These are phyloP conservation scores for Hanseniaspora sp. DNA, from an alignment of 1,139 yeast species.

Conservation along the genomic window DNA sequence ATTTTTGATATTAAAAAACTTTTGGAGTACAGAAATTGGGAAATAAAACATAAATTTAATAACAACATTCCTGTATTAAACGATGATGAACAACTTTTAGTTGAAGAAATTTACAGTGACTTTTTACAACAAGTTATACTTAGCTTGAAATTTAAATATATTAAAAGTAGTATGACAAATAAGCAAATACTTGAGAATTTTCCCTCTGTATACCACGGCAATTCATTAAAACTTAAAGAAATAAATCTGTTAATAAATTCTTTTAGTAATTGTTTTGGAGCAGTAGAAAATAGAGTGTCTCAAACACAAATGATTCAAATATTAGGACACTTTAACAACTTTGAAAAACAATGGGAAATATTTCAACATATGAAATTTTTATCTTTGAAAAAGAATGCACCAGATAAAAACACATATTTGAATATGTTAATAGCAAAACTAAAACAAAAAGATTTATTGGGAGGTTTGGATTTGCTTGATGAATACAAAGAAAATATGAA, in stretches of 20 bases:
- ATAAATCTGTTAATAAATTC: background rate
- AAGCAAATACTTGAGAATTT: background rate
- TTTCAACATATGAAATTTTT: slow-evolving; percentile 14
- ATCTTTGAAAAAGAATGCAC: slow-evolving; percentile 5
- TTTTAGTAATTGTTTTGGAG: background rate
- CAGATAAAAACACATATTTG: slow-evolving; percentile 5
- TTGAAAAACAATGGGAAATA: background rate
- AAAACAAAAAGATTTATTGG: slow-evolving; percentile 6
- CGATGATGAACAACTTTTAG: background rate
- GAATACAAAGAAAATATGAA: slow-evolving; percentile 11
- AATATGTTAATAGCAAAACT: background rate
- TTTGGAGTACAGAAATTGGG: background rate
- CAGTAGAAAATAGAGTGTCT: slow-evolving; percentile 1
- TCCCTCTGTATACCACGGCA: background rate
- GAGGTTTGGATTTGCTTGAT: slow-evolving; percentile 5
- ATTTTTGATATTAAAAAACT: background rate
- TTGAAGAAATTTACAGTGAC: background rate
- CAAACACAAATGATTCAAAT: slow-evolving; percentile 4
- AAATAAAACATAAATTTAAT: background rate
- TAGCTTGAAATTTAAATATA: background rate
- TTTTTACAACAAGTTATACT: background rate
- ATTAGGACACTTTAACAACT: background rate
- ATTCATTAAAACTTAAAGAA: background rate
- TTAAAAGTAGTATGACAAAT: background rate
- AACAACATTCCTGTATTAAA: background rate